These are phyloP conservation scores for Leucocoprinus sp. DNA, from an alignment of 768 basidiomycete species.

Conservation along the genomic window DNA sequence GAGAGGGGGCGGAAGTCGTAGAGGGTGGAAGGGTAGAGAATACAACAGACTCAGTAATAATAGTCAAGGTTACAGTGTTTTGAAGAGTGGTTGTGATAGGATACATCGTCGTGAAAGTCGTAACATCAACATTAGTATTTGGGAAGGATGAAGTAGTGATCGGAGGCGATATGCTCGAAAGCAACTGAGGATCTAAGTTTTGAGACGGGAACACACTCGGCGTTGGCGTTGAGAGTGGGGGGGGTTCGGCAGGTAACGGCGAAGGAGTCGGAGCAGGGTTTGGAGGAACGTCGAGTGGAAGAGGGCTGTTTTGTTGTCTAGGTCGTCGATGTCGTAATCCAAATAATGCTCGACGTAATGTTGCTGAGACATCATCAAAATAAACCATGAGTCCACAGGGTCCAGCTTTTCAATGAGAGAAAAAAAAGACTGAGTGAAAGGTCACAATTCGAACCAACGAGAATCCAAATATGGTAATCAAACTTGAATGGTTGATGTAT, in stretches of 20 bases:
- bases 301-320: background rate
- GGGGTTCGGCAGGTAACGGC: background rate
- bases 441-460: constrained; percentile 10
- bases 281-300: background rate
- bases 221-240: background rate
- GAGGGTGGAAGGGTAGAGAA: constrained; percentile 18
- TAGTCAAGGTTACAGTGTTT: constrained; percentile 33
- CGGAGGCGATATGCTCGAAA: constrained; percentile 1
- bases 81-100: constrained; percentile 32
- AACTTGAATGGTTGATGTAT: background rate
- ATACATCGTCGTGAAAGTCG: constrained; percentile 25
- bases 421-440: constrained; percentile 1
- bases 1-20: constrained; percentile 11
- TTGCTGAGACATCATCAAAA: background rate
- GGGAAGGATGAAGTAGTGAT: constrained; percentile 10
- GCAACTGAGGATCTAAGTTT: constrained; percentile 4
- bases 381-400: constrained; percentile 11
- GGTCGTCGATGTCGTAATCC: constrained; percentile 8
- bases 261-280: background rate
- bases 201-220: constrained; percentile 3
- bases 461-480: constrained; percentile 7
- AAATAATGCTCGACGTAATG: background rate
- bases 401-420: constrained; percentile 11
- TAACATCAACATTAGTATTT: background rate
- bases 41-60: constrained; percentile 28